Evolutionary conservation across 805 yeast genomes (phyloP).

Genomic region (Saturnispora sekii): DNA sequence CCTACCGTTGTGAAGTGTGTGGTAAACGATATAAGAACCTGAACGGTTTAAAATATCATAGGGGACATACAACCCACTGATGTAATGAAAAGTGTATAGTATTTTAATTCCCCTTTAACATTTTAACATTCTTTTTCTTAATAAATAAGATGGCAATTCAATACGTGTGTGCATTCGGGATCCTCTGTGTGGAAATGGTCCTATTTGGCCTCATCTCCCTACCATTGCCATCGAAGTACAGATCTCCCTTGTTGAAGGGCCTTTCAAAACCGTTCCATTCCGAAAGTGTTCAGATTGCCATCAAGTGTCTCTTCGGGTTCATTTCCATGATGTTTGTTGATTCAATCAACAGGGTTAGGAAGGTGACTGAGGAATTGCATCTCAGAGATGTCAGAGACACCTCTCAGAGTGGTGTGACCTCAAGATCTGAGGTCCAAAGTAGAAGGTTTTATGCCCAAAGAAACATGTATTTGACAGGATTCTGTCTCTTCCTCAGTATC

Average conservation of each 20-base stretch:
- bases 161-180: slow-evolving; percentile 43
- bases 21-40: slow-evolving; percentile 94
- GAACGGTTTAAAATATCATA: slow-evolving; percentile 92
- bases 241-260: slow-evolving; percentile 56
- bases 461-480: slow-evolving; percentile 92
- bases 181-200: slow-evolving; percentile 68
- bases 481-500: slow-evolving; percentile 81
- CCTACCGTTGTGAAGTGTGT: slow-evolving; percentile 96
- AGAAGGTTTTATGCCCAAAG: slow-evolving; percentile 93
- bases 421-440: slow-evolving; percentile 78
- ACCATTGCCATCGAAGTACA: slow-evolving; percentile 71
- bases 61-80: slow-evolving; percentile 96
- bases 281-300: slow-evolving; percentile 62
- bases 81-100: background rate
- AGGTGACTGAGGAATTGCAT: slow-evolving; percentile 55
- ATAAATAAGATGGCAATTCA: slow-evolving; percentile 21
- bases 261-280: slow-evolving; percentile 62
- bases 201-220: slow-evolving; percentile 71
- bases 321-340: slow-evolving; percentile 78
- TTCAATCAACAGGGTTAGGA: slow-evolving; percentile 72
- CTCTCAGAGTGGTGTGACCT: slow-evolving; percentile 28
- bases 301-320: slow-evolving; percentile 77
- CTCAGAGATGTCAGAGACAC: slow-evolving; percentile 13
- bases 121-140: background rate
- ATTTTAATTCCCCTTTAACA: background rate